phyloP scores from a whole-genome alignment of 768 basidiomycete species.

The Rickenella mellea region DNA sequence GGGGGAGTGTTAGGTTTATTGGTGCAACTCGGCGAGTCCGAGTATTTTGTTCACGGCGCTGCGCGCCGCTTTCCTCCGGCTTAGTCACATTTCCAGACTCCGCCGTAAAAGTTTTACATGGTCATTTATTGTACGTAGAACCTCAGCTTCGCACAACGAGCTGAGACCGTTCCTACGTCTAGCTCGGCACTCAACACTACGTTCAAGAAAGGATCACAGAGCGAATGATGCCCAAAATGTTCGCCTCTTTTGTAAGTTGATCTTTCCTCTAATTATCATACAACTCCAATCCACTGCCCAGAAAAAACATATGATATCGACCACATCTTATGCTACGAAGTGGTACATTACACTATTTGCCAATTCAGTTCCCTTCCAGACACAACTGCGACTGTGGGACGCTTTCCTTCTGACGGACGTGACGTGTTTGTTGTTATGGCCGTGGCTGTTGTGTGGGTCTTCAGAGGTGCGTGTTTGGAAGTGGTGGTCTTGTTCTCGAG shows the following conservation, averaged over 20 bases:
- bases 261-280: too few species aligned
- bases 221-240: slow-evolving; percentile 83
- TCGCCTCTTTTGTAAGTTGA: slow-evolving; percentile 56
- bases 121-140: too few species aligned
- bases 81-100: too few species aligned
- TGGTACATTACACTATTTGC: slow-evolving; percentile 99
- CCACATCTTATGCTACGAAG: slow-evolving; percentile 93
- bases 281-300: slow-evolving; percentile 11
- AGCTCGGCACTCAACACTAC: too few species aligned
- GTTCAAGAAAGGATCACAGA: slow-evolving; percentile 87
- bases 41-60: too few species aligned
- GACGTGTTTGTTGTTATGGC: slow-evolving; percentile 84
- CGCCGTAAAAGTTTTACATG: too few species aligned
- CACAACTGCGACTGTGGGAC: slow-evolving; percentile 92
- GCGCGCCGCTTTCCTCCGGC: too few species aligned
- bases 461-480: slow-evolving; percentile 50
- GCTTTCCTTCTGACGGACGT: slow-evolving; percentile 84
- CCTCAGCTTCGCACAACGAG: too few species aligned
- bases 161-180: too few species aligned
- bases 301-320: slow-evolving; percentile 82
- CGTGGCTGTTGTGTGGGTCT: slow-evolving; percentile 85
- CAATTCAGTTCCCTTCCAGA: slow-evolving; percentile 92
- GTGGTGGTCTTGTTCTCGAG: not conserved
- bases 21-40: too few species aligned
- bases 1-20: too few species aligned